Base-by-base conservation (phyloP, 2,329 filamentous ascomycete species). In the Endothia cerciana region DNA sequence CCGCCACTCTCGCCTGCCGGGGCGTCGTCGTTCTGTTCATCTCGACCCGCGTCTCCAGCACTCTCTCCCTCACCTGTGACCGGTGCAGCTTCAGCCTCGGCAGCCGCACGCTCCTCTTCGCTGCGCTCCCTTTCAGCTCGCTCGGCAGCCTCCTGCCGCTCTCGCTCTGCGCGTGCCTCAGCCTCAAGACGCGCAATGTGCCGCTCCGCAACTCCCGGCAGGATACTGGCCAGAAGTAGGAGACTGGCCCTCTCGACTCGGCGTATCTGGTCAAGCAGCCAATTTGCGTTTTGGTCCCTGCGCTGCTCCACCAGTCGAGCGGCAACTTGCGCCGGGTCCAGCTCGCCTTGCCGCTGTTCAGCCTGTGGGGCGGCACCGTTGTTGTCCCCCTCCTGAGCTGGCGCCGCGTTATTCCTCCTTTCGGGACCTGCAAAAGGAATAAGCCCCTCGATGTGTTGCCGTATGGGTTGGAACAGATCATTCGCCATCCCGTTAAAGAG, bases 211-310 rank as follows among this genome's bases (percentile, higher is more conserved):
- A 90, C 82, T 11, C 88, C 88, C 0, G 88, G 88, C 1, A 87
- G 86, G 67, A 90, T 83, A 72, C 88, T 90, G 25, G 88, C 88
- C 28, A 90, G 77, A 71, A 90, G 90, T 30, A 90, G 78, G 19
- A 90, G 80, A 0, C 85, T 80, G 22, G 87, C 84, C 68, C 88
- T 82, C 75, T 90, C 87, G 7, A 86, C 71, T 13, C 85, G 78
- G 65, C 87, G 80, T 5, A 84, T 74, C 64, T 85, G 83, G 60
- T 81, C 75, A 67, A 82, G 72, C 5, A 87, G 70, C 82, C 85
- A 83, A 57, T 79, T 80, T 10, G 77, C 78, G 69, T 87, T 83
- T 2, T 75, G 75, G 19, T 77, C 70, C 64, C 79, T 77, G 40
- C 79, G 80, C 68, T 81, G 75, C 51, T 80, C 82, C 2, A 89